These are phyloP conservation scores for Suillus discolor DNA, from an alignment of 768 basidiomycete species.

Conservation along the genomic window DNA sequence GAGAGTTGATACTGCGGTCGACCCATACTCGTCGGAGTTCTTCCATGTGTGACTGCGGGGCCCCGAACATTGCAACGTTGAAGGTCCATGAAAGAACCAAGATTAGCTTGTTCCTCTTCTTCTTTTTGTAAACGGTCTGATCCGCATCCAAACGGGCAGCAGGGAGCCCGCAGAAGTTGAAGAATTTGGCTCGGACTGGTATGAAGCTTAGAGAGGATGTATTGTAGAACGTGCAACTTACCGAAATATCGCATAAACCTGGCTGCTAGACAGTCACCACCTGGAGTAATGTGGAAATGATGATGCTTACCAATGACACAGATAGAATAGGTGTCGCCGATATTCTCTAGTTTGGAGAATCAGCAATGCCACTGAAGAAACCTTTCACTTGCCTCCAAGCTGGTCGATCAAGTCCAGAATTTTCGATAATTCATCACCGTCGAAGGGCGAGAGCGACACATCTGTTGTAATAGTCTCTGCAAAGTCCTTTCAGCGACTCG, in stretches of 20 bases:
- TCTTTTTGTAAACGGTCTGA: constrained; percentile 38
- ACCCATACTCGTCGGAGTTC: constrained; percentile 16
- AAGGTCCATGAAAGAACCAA: constrained; percentile 16
- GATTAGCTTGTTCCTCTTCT: constrained; percentile 9
- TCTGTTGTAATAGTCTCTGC: constrained; percentile 12
- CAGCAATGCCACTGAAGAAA: not conserved
- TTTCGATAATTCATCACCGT: constrained; percentile 9
- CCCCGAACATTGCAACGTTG: constrained; percentile 27
- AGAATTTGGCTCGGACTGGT: constrained; percentile 36
- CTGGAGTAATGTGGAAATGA: not conserved
- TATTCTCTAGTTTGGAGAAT: constrained; percentile 5
- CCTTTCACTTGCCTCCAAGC: constrained; percentile 4
- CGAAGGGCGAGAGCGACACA: constrained; percentile 13
- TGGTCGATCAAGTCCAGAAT: constrained; percentile 14
- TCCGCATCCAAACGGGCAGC: constrained; percentile 46
- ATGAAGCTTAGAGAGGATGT: not conserved
- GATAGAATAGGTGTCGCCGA: constrained; percentile 1
- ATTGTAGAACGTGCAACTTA: constrained; percentile 19
- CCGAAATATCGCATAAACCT: constrained; percentile 48
- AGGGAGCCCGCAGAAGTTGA: constrained; percentile 50
- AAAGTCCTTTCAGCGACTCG: constrained; percentile 21
- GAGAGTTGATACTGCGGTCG: constrained; percentile 10
- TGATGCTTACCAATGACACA: constrained; percentile 5
- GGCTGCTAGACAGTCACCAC: constrained; percentile 25
- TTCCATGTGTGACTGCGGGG: constrained; percentile 26